phyloP scores from a whole-genome alignment of 805 yeast species.

The Candida pini region DNA sequence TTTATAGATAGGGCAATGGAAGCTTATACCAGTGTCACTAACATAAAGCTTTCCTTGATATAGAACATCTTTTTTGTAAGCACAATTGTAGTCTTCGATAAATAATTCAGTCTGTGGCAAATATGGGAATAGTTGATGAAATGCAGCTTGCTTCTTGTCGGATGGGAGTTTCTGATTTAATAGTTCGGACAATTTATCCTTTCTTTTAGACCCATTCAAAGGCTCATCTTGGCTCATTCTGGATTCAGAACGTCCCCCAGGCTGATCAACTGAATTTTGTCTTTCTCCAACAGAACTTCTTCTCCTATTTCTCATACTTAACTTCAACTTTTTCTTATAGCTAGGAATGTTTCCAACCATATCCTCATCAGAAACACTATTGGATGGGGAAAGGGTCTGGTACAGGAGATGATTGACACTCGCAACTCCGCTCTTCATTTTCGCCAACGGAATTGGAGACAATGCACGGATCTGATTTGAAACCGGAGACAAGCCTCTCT shows the following conservation, averaged over 20 bases:
- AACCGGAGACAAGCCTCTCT: constrained; percentile 13
- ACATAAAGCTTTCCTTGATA: constrained; percentile 63
- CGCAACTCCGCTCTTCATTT: too few relatives aligned
- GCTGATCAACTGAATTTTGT: constrained; percentile 5
- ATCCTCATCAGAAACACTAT: constrained; percentile 10
- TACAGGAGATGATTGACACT: not conserved
- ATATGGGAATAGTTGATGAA: constrained; percentile 53
- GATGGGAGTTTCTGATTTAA: constrained; percentile 32
- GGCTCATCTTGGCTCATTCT: constrained; percentile 6
- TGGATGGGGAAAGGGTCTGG: constrained; percentile 3
- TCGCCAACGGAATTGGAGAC: too few relatives aligned
- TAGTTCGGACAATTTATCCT: constrained; percentile 12
- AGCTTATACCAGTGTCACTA: constrained; percentile 49
- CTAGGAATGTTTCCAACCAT: constrained; percentile 9
- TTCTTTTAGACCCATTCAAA: constrained; percentile 4
- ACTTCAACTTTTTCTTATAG: constrained; percentile 11
- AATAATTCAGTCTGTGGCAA: constrained; percentile 46
- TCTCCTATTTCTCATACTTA: constrained; percentile 7
- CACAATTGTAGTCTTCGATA: constrained; percentile 62
- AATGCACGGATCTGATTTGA: not conserved
- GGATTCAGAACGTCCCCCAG: constrained; percentile 7
- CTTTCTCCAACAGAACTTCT: constrained; percentile 1
- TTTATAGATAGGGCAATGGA: constrained; percentile 62
- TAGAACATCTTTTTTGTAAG: constrained; percentile 56
- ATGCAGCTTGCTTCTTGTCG: constrained; percentile 51